phyloP scores from a whole-genome alignment of 768 basidiomycete species.

The Tephrocybe sp. region DNA sequence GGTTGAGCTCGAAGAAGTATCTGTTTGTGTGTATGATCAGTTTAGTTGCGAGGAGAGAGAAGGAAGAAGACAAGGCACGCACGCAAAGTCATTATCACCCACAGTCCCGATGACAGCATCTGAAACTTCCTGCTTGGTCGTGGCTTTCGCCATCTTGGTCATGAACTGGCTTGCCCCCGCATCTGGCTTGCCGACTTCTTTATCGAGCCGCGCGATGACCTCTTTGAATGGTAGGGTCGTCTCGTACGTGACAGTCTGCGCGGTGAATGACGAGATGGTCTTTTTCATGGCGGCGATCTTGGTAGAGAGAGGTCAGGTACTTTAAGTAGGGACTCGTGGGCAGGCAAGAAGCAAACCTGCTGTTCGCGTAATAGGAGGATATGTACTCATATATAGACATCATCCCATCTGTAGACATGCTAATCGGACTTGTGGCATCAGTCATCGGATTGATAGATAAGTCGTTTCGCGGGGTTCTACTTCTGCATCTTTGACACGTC shows the following conservation, averaged over 20 bases:
- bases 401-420: no score
- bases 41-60: neutral
- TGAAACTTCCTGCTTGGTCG: constrained; percentile 38
- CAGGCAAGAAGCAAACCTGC: no score
- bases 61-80: constrained; percentile 17
- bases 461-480: no score
- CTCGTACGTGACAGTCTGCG: constrained; percentile 42
- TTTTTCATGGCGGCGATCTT: constrained; percentile 24
- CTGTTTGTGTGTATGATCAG: constrained; percentile 21
- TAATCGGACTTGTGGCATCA: no score
- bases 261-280: constrained; percentile 33
- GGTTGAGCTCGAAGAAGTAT: constrained; percentile 39
- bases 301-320: no score
- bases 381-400: no score
- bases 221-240: constrained; percentile 38
- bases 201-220: constrained; percentile 45
- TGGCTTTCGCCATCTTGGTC: constrained; percentile 21
- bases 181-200: constrained; percentile 38
- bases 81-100: constrained; percentile 45
- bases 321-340: no score
- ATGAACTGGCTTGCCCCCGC: constrained; percentile 29
- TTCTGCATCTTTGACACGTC: no score
- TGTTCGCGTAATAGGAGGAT: no score
- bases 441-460: no score
- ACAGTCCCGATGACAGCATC: constrained; percentile 28